Evolutionary conservation across 1,284 basidiomycete species (phyloP).

Genomic region (Cutaneotrichosporon spelunceum): DNA sequence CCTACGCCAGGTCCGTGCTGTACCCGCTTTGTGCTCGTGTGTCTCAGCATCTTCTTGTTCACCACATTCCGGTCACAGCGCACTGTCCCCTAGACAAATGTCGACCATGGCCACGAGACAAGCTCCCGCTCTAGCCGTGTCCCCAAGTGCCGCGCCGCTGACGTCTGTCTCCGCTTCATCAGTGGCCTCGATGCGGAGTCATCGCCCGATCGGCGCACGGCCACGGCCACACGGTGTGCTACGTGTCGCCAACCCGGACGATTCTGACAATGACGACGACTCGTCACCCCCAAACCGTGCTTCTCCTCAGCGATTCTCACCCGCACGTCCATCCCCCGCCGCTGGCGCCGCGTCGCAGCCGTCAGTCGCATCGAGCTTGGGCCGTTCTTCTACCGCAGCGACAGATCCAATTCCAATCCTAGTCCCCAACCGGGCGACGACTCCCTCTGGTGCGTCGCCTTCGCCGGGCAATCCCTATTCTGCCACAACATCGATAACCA

Average conservation of each 20-base stretch:
- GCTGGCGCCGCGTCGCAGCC: neutral
- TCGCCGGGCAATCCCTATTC: neutral
- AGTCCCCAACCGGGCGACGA: neutral
- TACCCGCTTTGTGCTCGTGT: neutral
- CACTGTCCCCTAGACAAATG: neutral
- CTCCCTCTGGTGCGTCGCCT: neutral
- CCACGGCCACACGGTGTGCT: slow-evolving; percentile 30
- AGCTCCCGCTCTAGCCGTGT: slow-evolving; percentile 13
- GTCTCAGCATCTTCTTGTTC: neutral
- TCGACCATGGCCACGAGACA: slow-evolving; percentile 7
- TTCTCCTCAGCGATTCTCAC: slow-evolving; percentile 8
- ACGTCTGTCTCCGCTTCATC: slow-evolving; percentile 3
- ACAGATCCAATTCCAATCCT: neutral
- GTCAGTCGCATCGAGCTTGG: slow-evolving; percentile 1
- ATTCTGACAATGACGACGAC: slow-evolving; percentile 40
- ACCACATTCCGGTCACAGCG: slow-evolving; percentile 3
- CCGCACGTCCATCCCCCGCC: slow-evolving; percentile 6
- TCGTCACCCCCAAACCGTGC: neutral
- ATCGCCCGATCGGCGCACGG: slow-evolving; percentile 39
- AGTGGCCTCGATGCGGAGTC: slow-evolving; percentile 12
- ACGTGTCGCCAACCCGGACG: slow-evolving; percentile 46
- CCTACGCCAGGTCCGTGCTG: neutral
- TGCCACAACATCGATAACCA: neutral
- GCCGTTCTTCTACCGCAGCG: neutral
- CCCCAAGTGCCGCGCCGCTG: neutral